These are phyloP conservation scores for Backusella tarrabulga DNA, from an alignment of 192 early-diverging fungal species.

Conservation along the genomic window DNA sequence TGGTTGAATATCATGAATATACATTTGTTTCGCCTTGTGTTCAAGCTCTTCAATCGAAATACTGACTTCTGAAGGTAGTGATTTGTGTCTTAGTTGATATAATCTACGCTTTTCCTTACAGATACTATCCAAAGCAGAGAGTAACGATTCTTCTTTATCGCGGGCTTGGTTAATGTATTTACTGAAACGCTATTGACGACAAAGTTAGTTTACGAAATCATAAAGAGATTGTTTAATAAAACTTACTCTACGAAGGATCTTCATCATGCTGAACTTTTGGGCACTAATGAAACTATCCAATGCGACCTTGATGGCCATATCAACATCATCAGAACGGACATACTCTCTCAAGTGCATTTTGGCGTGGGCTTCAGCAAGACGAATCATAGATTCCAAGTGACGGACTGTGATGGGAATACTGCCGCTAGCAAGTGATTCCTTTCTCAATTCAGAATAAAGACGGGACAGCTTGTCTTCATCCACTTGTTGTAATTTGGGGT, in stretches of 20 bases:
- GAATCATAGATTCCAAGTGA: constrained; percentile 85
- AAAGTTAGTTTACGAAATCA: no score
- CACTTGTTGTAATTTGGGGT: constrained; percentile 79
- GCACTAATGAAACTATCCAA: constrained; percentile 88
- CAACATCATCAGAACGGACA: constrained; percentile 88
- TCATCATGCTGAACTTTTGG: constrained; percentile 93
- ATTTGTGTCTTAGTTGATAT: constrained; percentile 59
- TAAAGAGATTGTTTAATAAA: not conserved
- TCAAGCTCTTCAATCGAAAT: constrained; percentile 69
- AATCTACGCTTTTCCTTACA: constrained; percentile 75
- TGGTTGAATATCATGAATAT: constrained; percentile 63
- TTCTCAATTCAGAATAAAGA: constrained; percentile 89
- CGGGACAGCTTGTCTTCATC: constrained; percentile 87
- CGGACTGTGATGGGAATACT: constrained; percentile 88
- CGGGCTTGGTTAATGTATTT: constrained; percentile 77
- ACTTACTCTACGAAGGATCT: constrained; percentile 66
- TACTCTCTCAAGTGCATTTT: constrained; percentile 94
- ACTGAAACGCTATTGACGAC: constrained; percentile 59
- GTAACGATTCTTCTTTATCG: constrained; percentile 82
- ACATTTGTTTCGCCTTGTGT: constrained; percentile 40
- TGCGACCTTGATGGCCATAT: constrained; percentile 88
- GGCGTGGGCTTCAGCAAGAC: constrained; percentile 86
- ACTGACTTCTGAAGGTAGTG: constrained; percentile 53
- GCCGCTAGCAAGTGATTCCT: constrained; percentile 73
- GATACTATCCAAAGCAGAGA: constrained; percentile 71